Conservation (phyloP, 179 eudicot species). For the Vitellaria paradoxa region DNA sequence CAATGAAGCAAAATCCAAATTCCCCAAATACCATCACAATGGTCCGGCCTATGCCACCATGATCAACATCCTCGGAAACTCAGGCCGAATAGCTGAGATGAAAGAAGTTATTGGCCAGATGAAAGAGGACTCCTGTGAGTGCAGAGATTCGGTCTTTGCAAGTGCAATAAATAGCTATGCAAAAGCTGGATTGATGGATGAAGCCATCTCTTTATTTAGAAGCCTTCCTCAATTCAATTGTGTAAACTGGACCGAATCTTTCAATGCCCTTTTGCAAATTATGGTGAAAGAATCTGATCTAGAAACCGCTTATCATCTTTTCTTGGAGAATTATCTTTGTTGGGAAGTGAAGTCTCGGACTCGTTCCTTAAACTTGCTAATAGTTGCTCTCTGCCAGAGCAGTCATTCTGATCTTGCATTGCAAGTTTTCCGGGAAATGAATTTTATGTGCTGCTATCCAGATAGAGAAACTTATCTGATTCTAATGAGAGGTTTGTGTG, state of each 20-base stretch:
- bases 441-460: conserved; percentile 57
- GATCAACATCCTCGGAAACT: conserved; percentile 63
- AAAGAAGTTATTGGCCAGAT: conserved; percentile 63
- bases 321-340: conserved; percentile 52
- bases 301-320: conserved; percentile 45
- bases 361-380: conserved; percentile 59
- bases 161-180: conserved; percentile 61
- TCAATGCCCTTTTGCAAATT: conserved; percentile 68
- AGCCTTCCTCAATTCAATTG: conserved; percentile 73
- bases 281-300: conserved; percentile 61
- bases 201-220: conserved; percentile 66
- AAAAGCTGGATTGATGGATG: conserved; percentile 55
- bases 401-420: conserved; percentile 73
- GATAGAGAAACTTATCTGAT: conserved; percentile 63
- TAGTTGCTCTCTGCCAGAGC: conserved; percentile 59
- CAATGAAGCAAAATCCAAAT: conserved; percentile 59
- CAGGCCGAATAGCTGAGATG: conserved; percentile 63
- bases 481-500: conserved; percentile 82
- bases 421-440: conserved; percentile 77
- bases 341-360: conserved; percentile 77
- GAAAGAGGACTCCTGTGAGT: conserved; percentile 76
- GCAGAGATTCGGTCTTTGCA: conserved; percentile 63
- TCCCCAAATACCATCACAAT: conserved; percentile 73
- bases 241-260: conserved; percentile 77
- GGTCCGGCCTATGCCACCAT: conserved; percentile 85